A percentile compares a stretch with the other conserved stretches of the same genome.
phyloP scores from a whole-genome alignment of 306 rosid species.

The Cotoneaster glaucophyllus region DNA sequence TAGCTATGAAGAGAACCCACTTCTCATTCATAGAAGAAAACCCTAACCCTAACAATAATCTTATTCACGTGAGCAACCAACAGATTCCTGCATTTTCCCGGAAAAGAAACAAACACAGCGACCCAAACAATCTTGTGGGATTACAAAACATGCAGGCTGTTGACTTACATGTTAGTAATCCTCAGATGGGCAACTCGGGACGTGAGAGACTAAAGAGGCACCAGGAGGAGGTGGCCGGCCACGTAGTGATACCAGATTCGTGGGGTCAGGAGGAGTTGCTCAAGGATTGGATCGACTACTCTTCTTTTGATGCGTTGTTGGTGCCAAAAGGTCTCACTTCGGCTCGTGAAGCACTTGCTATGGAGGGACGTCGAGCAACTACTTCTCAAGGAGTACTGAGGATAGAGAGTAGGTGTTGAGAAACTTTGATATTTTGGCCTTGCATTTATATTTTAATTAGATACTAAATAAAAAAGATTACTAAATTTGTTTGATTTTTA shows the following conservation, averaged over 20 bases:
- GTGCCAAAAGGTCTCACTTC: slow-evolving; percentile 38
- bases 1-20: not conserved
- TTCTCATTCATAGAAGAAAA: slow-evolving; percentile 26
- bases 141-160: not conserved
- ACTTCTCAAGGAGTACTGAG: slow-evolving; percentile 22
- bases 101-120: slow-evolving; percentile 12
- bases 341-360: slow-evolving; percentile 67
- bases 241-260: slow-evolving; percentile 44
- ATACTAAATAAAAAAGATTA: not conserved
- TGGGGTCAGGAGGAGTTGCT: slow-evolving; percentile 57
- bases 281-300: slow-evolving; percentile 51
- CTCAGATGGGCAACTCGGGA: slow-evolving; percentile 12
- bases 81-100: slow-evolving; percentile 14
- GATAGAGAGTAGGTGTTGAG: slow-evolving; percentile 29
- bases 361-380: slow-evolving; percentile 34
- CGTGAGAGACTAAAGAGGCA: slow-evolving; percentile 56
- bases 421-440: not conserved
- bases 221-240: slow-evolving; percentile 46
- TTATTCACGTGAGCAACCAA: not conserved
- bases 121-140: not conserved
- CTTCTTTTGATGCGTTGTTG: slow-evolving; percentile 47
- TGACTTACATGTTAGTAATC: not conserved
- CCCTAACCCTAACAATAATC: not conserved
- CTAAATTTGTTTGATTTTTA: too few relatives aligned
- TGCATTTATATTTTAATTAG: not conserved